phyloP scores from a whole-genome alignment of 1,284 basidiomycete genomes.

The Tilletiopsis washingtonensis region DNA sequence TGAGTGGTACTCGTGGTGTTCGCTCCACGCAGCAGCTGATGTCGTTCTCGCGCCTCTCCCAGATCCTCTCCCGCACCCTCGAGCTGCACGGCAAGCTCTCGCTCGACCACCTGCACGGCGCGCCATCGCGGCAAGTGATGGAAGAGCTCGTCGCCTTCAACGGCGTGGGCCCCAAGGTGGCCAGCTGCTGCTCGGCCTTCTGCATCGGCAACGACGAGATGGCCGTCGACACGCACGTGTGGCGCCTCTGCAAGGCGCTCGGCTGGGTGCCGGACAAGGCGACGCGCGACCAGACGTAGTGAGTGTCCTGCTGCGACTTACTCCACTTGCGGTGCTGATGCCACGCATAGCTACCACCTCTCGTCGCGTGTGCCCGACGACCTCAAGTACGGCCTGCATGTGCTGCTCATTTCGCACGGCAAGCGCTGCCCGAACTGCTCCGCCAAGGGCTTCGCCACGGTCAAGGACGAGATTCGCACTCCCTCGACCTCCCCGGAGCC shows the following conservation, averaged over 20 bases:
- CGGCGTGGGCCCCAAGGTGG: conserved; percentile 71
- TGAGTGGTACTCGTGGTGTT: neutral
- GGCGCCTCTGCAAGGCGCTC: conserved; percentile 58
- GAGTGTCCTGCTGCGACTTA: too few relatives aligned
- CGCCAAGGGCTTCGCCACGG: conserved; percentile 43
- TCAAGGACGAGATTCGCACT: conserved; percentile 22
- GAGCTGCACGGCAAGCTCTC: conserved; percentile 24
- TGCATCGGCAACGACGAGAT: conserved; percentile 65
- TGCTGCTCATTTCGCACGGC: conserved; percentile 62
- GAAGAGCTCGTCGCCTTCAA: conserved; percentile 47
- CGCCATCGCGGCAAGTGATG: conserved; percentile 61
- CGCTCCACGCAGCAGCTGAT: neutral
- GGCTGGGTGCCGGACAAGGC: conserved; percentile 64
- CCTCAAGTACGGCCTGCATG: conserved; percentile 65
- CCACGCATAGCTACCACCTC: conserved; percentile 2
- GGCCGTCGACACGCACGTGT: conserved; percentile 65
- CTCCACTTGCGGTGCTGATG: too few relatives aligned
- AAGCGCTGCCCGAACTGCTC: conserved; percentile 43
- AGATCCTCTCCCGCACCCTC: conserved; percentile 17
- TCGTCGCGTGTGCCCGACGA: neutral
- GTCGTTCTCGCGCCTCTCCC: neutral
- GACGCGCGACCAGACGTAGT: conserved; percentile 52
- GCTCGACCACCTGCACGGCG: conserved; percentile 50
- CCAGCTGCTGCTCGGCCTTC: conserved; percentile 68
- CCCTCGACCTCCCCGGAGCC: conserved; percentile 3